Evolutionary conservation across 2,329 filamentous ascomycete species (phyloP), one percentile per base, ranked within the genome.

Genomic region (Orbilia quercus): DNA sequence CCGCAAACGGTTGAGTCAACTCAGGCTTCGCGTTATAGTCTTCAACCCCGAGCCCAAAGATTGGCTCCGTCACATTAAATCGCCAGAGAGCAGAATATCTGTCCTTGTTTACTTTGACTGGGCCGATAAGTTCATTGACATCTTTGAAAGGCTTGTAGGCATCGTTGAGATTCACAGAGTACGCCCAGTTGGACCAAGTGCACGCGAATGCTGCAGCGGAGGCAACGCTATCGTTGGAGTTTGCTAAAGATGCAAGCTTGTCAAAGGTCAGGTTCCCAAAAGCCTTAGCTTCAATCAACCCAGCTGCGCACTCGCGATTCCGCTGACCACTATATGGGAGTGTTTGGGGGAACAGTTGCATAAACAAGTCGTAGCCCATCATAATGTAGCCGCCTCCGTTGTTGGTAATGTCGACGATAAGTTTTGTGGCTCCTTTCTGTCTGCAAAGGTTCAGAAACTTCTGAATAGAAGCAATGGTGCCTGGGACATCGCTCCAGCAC

Each of bases 361-460:
- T 85, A 80, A 89, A 88, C 23, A 89, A 82, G 77, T 88, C 87
- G 75, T 87, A 87, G 14, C 85, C 87, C n/a, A 85, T 82, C 6
- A 87, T 78, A 47, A 89, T 84, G 12, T 82, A 83, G 22, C 87
- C 87, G 44, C 87, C 87, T 1, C 83, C 84, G 75, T 89, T 89
- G 50, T 82, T 82, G 2, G 82, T 83, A 4, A 89, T 79, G 75
- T 89, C 87, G 28, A 89, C 81, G 9, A 89, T 84, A 0, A 89
- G 82, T 78, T 86, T 87, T 48, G 83, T 87, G 80, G 87, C 88
- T 65, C 84, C 84, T 0, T 82, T 82, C 7, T 81, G 80, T 64
- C 82, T 82, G 36, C 77, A 78, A 14, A 63, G 23, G 5, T 74
- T 38, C 5, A 74, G 57, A 50, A 74, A 74, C 12, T 45, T 69